Conservation (phyloP, 2,329 filamentous ascomycete species). For the Penicillium sp. region DNA sequence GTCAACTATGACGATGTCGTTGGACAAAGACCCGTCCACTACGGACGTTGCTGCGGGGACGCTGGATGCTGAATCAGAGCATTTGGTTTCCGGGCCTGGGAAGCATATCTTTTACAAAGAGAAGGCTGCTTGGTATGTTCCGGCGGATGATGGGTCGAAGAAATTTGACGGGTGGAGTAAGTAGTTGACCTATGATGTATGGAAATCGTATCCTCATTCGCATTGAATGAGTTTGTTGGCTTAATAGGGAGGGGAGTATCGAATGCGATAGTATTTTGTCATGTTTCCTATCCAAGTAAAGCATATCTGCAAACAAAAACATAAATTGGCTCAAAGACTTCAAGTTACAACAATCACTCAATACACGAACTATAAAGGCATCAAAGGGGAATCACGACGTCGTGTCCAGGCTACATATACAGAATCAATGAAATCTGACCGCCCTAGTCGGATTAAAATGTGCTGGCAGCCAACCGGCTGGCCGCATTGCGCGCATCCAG, state of each 20-base stretch:
- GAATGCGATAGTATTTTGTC: neutral
- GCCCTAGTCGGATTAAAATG: slow-evolving; percentile 74
- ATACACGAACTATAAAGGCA: slow-evolving; percentile 26
- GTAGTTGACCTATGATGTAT: neutral
- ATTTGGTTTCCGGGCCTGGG: slow-evolving; percentile 31
- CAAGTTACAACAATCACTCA: slow-evolving; percentile 35
- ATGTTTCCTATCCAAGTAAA: neutral
- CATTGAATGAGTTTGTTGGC: neutral
- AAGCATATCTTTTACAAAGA: slow-evolving; percentile 56
- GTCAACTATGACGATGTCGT: slow-evolving; percentile 54
- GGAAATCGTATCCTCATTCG: neutral
- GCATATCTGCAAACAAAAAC: neutral
- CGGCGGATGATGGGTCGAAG: slow-evolving; percentile 45
- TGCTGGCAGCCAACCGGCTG: slow-evolving; percentile 90
- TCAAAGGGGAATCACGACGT: slow-evolving; percentile 42
- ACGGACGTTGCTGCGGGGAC: slow-evolving; percentile 50
- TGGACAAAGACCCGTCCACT: slow-evolving; percentile 39
- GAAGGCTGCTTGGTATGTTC: slow-evolving; percentile 47
- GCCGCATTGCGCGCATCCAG: slow-evolving; percentile 96
- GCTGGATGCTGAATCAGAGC: slow-evolving; percentile 48
- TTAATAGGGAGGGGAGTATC: neutral
- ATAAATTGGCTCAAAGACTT: slow-evolving; percentile 15
- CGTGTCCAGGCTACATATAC: slow-evolving; percentile 44
- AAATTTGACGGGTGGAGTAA: slow-evolving; percentile 34
- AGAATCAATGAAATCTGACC: slow-evolving; percentile 28